Evolutionary conservation across 345 rosid genomes (phyloP), one percentile per base, ranked within the genome.

Genomic region (Rubroshorea leprosula): DNA sequence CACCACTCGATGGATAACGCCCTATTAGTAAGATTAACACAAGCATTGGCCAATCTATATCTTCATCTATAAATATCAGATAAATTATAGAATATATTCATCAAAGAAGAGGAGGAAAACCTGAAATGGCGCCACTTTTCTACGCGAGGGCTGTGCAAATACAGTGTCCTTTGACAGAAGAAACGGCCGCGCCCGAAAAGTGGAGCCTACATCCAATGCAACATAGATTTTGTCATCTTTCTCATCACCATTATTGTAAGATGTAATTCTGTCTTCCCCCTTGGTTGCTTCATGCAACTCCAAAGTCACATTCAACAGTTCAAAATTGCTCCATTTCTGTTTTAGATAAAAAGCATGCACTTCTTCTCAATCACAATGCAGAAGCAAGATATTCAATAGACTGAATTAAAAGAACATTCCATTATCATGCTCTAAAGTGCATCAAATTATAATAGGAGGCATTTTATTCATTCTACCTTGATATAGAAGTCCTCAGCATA

Each of bases 91-190:
- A 18, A 2, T 5, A 17, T 19, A 6, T 35, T 35, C 41, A 35
- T 6, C 41, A 35, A 35, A 13, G 23, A 39, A 56, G 55, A 44
- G 23, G 17, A 13, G 6, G 14, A 15, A 0, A 59, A 78, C 79
- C 78, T 71, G 55, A 52, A 62, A 74, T 47, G 69, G 65, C 39
- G 62, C 50, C 4, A 46, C 23, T n/a, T 49, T 17, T 10, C 44
- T 39, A 15, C 67, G 70, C 0, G 67, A 16, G n/a, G 60, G 76
- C 27, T 23, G 49, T 19, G 73, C 79, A 44, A 71, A 44, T 57
- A 72, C 79, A 38, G 71, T 74, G 61, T 74, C 82, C 62, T 79
- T 68, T 0, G 79, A 78, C 13, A 71, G 65, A 35, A 78, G 63
- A 63, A 74, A 68, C 18, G 82, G 82, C 14, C 63, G 67, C 47